These are phyloP conservation scores for Phytophthora colocasiae DNA, from an alignment of 352 stramenopile genomes.

Conservation along the genomic window DNA sequence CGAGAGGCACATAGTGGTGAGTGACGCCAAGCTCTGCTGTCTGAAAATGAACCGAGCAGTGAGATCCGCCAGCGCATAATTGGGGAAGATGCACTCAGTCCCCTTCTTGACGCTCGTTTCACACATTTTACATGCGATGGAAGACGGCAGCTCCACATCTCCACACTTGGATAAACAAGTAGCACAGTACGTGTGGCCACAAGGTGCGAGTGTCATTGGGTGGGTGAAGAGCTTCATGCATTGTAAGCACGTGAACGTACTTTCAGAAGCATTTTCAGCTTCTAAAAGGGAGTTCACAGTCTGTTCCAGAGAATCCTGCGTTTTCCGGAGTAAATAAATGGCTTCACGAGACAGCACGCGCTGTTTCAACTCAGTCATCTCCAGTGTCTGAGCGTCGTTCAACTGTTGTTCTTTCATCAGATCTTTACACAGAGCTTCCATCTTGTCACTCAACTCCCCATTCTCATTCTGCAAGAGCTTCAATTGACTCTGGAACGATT, in stretches of 20 bases:
- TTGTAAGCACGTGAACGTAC: constrained; percentile 77
- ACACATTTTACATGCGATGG: constrained; percentile 68
- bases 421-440: constrained; percentile 49
- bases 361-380: constrained; percentile 57
- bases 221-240: constrained; percentile 72
- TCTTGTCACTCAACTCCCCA: constrained; percentile 46
- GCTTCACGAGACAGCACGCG: constrained; percentile 59
- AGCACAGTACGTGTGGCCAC: constrained; percentile 77
- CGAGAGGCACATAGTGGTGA: constrained; percentile 77
- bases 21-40: constrained; percentile 66
- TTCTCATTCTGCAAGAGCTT: constrained; percentile 76
- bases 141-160: constrained; percentile 43
- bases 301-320: constrained; percentile 71
- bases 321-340: constrained; percentile 59
- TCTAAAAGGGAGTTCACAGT: constrained; percentile 74
- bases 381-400: constrained; percentile 40
- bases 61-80: constrained; percentile 73
- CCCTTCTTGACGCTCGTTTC: constrained; percentile 19
- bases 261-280: constrained; percentile 75
- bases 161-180: constrained; percentile 57
- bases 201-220: constrained; percentile 73
- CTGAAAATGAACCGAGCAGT: constrained; percentile 79
- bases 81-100: constrained; percentile 68
- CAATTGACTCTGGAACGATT: constrained; percentile 77
- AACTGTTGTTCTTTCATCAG: constrained; percentile 55